phyloP scores from a whole-genome alignment of 2,329 filamentous ascomycete species.

The Ophioceras dolichostomum region DNA sequence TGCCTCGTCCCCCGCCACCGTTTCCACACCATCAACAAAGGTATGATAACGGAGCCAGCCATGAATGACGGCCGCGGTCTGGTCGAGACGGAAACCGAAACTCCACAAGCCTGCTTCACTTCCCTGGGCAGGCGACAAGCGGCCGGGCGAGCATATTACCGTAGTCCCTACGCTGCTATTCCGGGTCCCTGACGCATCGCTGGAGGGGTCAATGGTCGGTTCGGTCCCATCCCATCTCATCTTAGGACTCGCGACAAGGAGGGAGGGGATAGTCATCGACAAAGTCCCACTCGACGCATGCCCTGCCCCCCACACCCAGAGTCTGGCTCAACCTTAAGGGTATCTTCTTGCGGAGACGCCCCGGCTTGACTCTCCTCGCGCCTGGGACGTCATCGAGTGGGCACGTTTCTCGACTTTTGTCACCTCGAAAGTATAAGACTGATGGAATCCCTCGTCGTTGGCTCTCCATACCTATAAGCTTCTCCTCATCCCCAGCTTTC shows the following conservation, averaged over 20 bases:
- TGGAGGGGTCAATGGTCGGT: no score
- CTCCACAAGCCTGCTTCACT: no score
- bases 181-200: no score
- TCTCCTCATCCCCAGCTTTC: conserved; percentile 1
- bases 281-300: neutral
- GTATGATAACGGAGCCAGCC: neutral
- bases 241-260: no score
- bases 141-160: no score
- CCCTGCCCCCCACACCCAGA: neutral
- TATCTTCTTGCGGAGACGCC: neutral
- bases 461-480: neutral
- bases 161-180: no score
- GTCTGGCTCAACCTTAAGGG: neutral
- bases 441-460: neutral
- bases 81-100: neutral
- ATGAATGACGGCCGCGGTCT: neutral
- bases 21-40: no score
- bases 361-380: neutral
- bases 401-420: neutral
- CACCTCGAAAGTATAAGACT: conserved; percentile 1
- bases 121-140: no score
- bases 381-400: neutral
- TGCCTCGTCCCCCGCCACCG: no score
- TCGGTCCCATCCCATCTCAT: no score
- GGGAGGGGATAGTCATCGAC: neutral